Conservation (phyloP, 805 yeast genomes). For the Scheffersomyces spartinae region DNA sequence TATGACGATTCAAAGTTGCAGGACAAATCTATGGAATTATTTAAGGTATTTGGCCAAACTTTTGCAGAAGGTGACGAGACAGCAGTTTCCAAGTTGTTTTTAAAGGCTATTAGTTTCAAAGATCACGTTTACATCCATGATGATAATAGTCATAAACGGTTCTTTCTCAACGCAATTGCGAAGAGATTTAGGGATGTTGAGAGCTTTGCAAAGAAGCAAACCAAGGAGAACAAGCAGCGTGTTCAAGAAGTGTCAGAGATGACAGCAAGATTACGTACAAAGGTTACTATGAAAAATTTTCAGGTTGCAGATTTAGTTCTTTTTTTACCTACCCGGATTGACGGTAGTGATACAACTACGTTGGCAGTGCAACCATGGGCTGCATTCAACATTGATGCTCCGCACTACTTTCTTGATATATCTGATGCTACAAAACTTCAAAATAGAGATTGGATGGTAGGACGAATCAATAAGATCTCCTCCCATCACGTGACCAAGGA, state of each 20-base stretch:
- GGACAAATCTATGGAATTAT: constrained; percentile 8
- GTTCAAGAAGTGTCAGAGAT: constrained; percentile 34
- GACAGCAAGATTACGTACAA: constrained; percentile 26
- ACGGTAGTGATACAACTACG: constrained; percentile 6
- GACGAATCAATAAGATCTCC: constrained; percentile 48
- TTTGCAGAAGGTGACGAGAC: constrained; percentile 8
- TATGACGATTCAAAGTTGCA: constrained; percentile 5
- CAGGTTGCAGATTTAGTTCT: constrained; percentile 66
- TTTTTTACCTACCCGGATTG: constrained; percentile 61
- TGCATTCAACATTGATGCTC: constrained; percentile 82
- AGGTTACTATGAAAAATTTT: constrained; percentile 59
- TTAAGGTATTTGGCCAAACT: constrained; percentile 8
- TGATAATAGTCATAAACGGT: constrained; percentile 11
- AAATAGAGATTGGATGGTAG: constrained; percentile 76
- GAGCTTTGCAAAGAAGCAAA: constrained; percentile 72
- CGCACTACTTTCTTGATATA: constrained; percentile 47
- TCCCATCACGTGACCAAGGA: constrained; percentile 39
- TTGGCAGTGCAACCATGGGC: constrained; percentile 76
- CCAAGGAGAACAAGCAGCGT: constrained; percentile 52
- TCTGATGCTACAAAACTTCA: constrained; percentile 9
- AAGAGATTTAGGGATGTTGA: constrained; percentile 86
- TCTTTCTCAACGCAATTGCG: constrained; percentile 34
- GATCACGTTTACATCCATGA: constrained; percentile 15
- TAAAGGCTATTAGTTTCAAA: constrained; percentile 15
- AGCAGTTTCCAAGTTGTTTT: constrained; percentile 7